Base-by-base conservation (phyloP, 768 basidiomycete species). In the Astraeus odoratus region DNA sequence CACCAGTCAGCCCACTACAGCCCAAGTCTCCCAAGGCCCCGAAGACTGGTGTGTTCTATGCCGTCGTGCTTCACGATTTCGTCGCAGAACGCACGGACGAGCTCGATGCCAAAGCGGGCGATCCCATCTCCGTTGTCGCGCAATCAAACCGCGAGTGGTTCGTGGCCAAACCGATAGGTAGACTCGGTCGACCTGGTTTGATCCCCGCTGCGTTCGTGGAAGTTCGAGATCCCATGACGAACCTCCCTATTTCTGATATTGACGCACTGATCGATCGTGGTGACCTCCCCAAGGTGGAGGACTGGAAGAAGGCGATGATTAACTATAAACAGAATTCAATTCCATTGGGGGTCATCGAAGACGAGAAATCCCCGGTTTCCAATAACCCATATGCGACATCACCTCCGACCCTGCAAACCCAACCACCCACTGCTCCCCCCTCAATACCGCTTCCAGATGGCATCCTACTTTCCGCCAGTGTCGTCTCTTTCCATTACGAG, bases 71-170 rank as follows among this genome's bases (percentile, higher is more conserved):
- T 50, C 95, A 97, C 58, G 94, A 98, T 58, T 99, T 99, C 55
- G 63, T 72, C 10, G 94, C 96, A n/a, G 96, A 99, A 65, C 79
- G 96, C 36, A 78, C 89, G 4, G 96, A 99, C 61, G 96, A 99
- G 59, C 80, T 99, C 37, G 94, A 95, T 49, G 95, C 95, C 1
- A 92, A 86, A 57, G 78, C 83, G 1, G 95, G 94, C 27, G 96
- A 99, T 57, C 76, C 89, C 7, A 89, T 99, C 60, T 87, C 94
- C 15, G 91, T 99, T 49, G 96, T 98, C 46, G 96, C 96, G 0
- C 96, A 98, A 64, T 97, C 94, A n/a, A 99, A 98, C 60, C 90
- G 92, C 52, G 96, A 99, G 64, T 99, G 96, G 96, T 98, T 97
- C 64, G 96, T 99, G 39, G 96, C 96, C 22, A 99, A 99, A 67